Evolutionary conservation across 2,329 filamentous ascomycete species (phyloP).

Genomic region (Emergomyces africanus): DNA sequence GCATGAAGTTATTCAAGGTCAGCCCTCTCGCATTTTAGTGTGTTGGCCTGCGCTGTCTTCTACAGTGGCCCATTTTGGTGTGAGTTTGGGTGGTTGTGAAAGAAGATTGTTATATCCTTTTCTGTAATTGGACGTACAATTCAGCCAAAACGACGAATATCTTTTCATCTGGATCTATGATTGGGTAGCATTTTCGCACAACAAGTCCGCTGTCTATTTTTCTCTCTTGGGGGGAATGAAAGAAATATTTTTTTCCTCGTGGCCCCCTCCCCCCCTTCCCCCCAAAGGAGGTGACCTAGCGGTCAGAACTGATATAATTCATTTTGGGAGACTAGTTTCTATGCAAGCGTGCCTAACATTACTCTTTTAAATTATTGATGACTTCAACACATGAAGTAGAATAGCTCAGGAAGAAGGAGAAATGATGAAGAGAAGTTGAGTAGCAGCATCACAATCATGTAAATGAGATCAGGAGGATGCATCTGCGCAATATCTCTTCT

Average conservation of each 20-base stretch:
- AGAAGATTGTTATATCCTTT: neutral
- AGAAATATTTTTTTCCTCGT: neutral
- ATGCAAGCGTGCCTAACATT: slow-evolving; percentile 1
- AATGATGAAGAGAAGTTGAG: neutral
- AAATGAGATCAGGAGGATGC: no score
- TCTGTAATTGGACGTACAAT: neutral
- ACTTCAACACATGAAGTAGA: neutral
- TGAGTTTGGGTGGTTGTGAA: neutral
- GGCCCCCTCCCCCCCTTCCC: no score
- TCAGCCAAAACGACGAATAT: neutral
- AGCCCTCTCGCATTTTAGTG: neutral
- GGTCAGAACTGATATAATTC: neutral
- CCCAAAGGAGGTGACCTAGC: neutral
- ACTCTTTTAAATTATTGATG: neutral
- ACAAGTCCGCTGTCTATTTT: neutral
- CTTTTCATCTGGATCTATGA: neutral
- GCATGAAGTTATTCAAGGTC: neutral
- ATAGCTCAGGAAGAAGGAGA: neutral
- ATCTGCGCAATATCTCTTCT: no score
- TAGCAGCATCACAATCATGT: neutral
- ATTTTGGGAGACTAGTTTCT: neutral
- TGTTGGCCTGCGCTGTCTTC: neutral
- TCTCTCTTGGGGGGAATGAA: neutral
- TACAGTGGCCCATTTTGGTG: neutral
- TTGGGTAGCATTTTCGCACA: neutral